These are phyloP conservation scores for Hymenoscyphus fructigenus DNA, from an alignment of 2,329 filamentous ascomycete species.

Conservation along the genomic window DNA sequence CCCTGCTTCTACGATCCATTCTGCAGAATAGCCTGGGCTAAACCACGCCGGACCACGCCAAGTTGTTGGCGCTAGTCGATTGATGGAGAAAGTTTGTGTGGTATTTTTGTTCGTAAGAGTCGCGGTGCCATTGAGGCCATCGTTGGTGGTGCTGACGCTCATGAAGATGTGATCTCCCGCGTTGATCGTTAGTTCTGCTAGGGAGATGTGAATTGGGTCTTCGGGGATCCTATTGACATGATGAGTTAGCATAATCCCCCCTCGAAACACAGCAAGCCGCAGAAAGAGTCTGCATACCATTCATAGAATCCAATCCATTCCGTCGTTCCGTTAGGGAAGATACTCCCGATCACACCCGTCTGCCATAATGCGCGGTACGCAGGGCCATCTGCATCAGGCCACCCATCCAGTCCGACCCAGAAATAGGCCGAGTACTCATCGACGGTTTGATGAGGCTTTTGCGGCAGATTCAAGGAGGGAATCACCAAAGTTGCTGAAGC, in stretches of 20 bases:
- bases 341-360: not conserved
- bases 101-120: not conserved
- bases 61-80: not conserved
- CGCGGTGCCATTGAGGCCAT: not conserved
- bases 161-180: not conserved
- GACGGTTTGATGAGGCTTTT: not conserved
- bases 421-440: not conserved
- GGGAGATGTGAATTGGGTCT: not conserved
- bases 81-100: not conserved
- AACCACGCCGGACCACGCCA: not conserved
- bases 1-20: not conserved
- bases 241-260: not conserved
- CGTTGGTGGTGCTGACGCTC: not conserved
- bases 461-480: not conserved
- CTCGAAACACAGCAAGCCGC: not conserved
- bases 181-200: not conserved
- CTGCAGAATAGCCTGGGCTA: not conserved
- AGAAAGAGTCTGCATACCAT: not conserved
- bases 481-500: not conserved
- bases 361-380: not conserved
- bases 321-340: not conserved
- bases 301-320: not conserved
- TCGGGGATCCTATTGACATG: not conserved
- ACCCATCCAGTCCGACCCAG: not conserved
- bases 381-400: not conserved